Evolutionary conservation across 108 stramenopile genomes (phyloP).

Genomic region (Cyclotella cryptica): DNA sequence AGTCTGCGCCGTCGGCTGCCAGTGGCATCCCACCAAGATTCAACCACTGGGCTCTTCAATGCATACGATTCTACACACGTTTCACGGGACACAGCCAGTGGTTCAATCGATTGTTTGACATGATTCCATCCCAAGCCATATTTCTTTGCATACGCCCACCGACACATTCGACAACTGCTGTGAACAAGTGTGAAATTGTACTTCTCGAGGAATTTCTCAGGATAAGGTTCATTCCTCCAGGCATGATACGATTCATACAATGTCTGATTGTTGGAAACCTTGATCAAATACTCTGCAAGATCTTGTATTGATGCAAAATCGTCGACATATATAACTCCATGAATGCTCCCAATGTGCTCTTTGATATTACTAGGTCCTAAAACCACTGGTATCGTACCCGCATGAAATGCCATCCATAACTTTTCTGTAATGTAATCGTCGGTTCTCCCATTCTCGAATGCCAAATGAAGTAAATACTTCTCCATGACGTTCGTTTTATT

Average conservation of each 20-base stretch:
- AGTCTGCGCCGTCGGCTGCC: background rate
- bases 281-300: slow-evolving; percentile 58
- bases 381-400: slow-evolving; percentile 75
- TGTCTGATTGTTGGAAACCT: slow-evolving; percentile 55
- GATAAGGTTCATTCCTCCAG: slow-evolving; percentile 67
- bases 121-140: slow-evolving; percentile 76
- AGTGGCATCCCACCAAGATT: slow-evolving; percentile 51
- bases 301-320: slow-evolving; percentile 56
- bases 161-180: slow-evolving; percentile 68
- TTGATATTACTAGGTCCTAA: slow-evolving; percentile 72
- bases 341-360: slow-evolving; percentile 62
- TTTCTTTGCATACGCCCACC: slow-evolving; percentile 63
- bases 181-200: slow-evolving; percentile 60
- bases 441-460: slow-evolving; percentile 58
- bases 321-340: slow-evolving; percentile 62
- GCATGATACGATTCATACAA: slow-evolving; percentile 76
- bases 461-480: slow-evolving; percentile 69
- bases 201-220: slow-evolving; percentile 51
- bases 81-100: slow-evolving; percentile 37
- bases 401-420: slow-evolving; percentile 66
- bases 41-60: slow-evolving; percentile 50
- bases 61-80: slow-evolving; percentile 43
- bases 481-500: slow-evolving; percentile 61
- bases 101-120: slow-evolving; percentile 46
- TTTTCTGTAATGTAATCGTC: slow-evolving; percentile 80